Evolutionary conservation across 2,329 filamentous ascomycete species (phyloP).

Genomic region (Fusarium sp.): DNA sequence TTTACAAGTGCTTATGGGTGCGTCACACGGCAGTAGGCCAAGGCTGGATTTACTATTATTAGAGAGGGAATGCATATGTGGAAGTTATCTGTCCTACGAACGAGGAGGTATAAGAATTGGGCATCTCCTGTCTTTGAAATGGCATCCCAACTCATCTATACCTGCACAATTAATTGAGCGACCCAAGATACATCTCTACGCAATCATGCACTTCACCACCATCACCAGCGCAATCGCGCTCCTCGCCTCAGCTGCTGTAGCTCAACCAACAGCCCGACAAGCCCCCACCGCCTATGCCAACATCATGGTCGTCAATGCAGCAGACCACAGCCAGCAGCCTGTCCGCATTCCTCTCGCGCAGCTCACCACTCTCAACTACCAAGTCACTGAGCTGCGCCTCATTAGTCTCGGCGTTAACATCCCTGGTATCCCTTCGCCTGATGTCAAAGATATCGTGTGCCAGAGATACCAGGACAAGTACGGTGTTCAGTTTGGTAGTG

Average conservation of each 20-base stretch:
- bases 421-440: conserved; percentile 5
- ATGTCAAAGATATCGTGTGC: conserved; percentile 17
- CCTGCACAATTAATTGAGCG: neutral
- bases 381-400: conserved; percentile 20
- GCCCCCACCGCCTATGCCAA: conserved; percentile 17
- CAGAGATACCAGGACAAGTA: conserved; percentile 31
- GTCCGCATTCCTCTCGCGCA: conserved; percentile 29
- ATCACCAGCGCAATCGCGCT: conserved; percentile 11
- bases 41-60: conserved; percentile 19
- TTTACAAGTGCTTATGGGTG: conserved; percentile 25
- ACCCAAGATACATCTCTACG: neutral
- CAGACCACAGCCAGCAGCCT: conserved; percentile 23
- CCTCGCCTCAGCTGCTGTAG: neutral
- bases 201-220: conserved; percentile 21
- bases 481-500: conserved; percentile 27
- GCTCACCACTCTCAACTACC: conserved; percentile 25
- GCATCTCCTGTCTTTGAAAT: neutral
- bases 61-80: neutral
- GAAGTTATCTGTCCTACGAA: neutral
- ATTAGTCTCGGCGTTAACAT: conserved; percentile 15
- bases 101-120: neutral
- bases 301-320: conserved; percentile 9
- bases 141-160: neutral
- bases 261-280: conserved; percentile 13
- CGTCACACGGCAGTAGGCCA: conserved; percentile 12